Evolutionary conservation across 129 eudicot species (phyloP).

Genomic region (Logfia minima): DNA sequence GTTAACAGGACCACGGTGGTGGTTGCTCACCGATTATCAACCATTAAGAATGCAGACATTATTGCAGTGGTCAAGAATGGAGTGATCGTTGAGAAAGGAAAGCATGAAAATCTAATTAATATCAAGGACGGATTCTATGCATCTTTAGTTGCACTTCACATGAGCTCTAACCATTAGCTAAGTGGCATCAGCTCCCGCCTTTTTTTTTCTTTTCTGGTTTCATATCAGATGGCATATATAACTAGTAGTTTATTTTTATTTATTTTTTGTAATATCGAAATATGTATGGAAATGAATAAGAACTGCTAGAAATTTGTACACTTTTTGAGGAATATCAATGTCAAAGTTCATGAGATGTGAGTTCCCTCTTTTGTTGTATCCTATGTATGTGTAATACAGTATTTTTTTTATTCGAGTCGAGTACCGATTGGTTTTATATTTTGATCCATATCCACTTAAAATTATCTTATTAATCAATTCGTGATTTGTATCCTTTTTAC

Average conservation of each 20-base stretch:
- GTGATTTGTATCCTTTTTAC: neutral
- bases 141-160: slow-evolving; percentile 49
- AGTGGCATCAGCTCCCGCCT: neutral
- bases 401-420: neutral
- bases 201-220: neutral
- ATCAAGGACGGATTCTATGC: slow-evolving; percentile 16
- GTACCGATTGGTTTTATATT: neutral
- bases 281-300: neutral
- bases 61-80: slow-evolving; percentile 25
- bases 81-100: slow-evolving; percentile 26
- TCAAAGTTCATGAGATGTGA: too few relatives aligned
- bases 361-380: neutral
- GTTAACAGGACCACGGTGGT: slow-evolving; percentile 27
- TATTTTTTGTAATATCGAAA: neutral
- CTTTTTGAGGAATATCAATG: too few relatives aligned
- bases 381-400: neutral
- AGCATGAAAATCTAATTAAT: slow-evolving; percentile 2
- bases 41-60: slow-evolving; percentile 21
- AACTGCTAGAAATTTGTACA: too few relatives aligned
- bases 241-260: neutral
- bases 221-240: neutral
- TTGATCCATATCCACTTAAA: neutral
- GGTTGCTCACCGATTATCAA: slow-evolving; percentile 27
- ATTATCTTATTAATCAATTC: neutral
- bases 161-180: slow-evolving; percentile 3